Evolutionary conservation across 192 early-diverging fungal genomes (phyloP).

Genomic region (Coemansia interrupta): DNA sequence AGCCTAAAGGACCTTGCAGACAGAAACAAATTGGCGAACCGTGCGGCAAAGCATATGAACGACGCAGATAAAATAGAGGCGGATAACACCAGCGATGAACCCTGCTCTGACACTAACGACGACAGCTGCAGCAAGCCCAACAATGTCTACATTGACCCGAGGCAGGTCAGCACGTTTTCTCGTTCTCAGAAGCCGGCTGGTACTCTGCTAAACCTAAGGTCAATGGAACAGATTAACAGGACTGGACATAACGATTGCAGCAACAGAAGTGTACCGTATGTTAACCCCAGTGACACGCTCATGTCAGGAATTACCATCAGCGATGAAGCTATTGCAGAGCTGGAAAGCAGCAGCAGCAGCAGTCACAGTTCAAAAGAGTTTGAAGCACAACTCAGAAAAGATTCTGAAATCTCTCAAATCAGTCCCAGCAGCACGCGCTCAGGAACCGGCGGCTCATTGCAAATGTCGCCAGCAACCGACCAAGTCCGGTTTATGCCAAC

Average conservation of each 20-base stretch:
- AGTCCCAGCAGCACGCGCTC: neutral
- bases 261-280: neutral
- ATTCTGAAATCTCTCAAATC: neutral
- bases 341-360: neutral
- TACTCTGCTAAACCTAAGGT: neutral
- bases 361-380: neutral
- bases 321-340: neutral
- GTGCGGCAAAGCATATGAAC: neutral
- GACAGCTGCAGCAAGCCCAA: neutral
- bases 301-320: neutral
- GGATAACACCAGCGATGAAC: neutral
- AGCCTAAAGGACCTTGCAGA: too few species aligned
- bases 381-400: too few species aligned
- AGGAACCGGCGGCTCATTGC: neutral
- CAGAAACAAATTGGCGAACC: too few species aligned
- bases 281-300: conserved; percentile 2
- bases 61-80: neutral
- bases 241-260: too few species aligned
- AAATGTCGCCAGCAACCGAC: neutral
- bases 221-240: neutral
- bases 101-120: neutral
- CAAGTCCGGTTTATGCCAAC: neutral
- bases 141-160: conserved; percentile 1
- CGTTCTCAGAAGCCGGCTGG: neutral
- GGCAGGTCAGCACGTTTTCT: conserved; percentile 5